Base-by-base conservation (phyloP, 1,284 basidiomycete genomes). In the Cutaneotrichosporon sp. region DNA sequence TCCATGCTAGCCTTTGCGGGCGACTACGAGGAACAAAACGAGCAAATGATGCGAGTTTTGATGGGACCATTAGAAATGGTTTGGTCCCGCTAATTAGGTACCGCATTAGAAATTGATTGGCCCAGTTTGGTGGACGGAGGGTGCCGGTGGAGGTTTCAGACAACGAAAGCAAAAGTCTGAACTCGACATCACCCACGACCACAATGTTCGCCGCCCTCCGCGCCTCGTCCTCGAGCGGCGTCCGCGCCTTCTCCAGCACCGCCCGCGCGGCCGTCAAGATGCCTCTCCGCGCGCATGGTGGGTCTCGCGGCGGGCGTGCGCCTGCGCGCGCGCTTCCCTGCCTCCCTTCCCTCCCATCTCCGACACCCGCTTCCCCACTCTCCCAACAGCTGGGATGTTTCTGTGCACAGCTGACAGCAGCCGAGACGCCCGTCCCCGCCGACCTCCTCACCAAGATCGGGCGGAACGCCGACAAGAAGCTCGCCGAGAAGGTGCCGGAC, bases 361-460 rank as follows among this genome's bases (percentile, higher is more conserved):
- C 16, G 10, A 22, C 11, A 8, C 45, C 7, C 7, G 6, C 29
- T 29, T 46, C n/a, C 6, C 45, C 45, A 9, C 20, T 14, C 36
- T 38, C 11, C 43, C 43, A n/a, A n/a, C n/a, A n/a, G n/a, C n/a
- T n/a, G n/a, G n/a, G n/a, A n/a, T n/a, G n/a, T n/a, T n/a, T n/a
- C n/a, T n/a, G n/a, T 22, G n/a, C 24, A 14, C 46, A 25, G 20
- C 50, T 57, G 14, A 57, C 53, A 9, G 3, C 58, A 76, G 74
- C 64, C 29, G 68, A 73, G 58, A 67, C 65, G 1, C 62, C 70
- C 2, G 67, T 55, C 1, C 77, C 77, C 10, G 57, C 60, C 20
- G 72, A 71, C 50, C 67, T 78, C 22, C 60, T 77, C 33, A 56
- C 65, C 13, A 68, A 67, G 59, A 76, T 78, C 29, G 77, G 77